These are phyloP conservation scores for Ustulina deusta DNA, from an alignment of 2,329 filamentous ascomycete genomes.

Conservation along the genomic window DNA sequence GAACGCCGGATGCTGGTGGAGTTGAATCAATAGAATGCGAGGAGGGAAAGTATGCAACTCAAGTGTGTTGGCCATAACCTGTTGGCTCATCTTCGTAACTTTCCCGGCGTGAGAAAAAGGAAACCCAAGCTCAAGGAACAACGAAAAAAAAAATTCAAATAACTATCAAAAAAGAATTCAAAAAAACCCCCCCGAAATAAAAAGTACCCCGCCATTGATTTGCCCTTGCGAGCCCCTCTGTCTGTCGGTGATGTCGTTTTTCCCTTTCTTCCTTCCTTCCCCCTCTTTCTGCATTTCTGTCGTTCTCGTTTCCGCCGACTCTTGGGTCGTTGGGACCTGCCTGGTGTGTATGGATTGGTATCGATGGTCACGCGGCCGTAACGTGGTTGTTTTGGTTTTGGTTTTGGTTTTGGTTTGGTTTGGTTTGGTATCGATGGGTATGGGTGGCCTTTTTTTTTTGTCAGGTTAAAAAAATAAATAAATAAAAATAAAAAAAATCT, in stretches of 20 bases:
- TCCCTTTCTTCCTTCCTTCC: neutral
- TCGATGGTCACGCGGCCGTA: neutral
- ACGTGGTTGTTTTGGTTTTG: neutral
- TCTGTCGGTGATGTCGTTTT: conserved; percentile 19
- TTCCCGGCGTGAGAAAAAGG: neutral
- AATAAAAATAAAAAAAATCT: conserved; percentile 4
- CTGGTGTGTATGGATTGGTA: conserved; percentile 3
- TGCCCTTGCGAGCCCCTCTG: conserved; percentile 28
- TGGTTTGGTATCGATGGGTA: too few relatives aligned
- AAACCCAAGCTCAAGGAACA: conserved; percentile 2
- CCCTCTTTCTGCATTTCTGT: conserved; percentile 14
- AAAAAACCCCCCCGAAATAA: conserved; percentile 5
- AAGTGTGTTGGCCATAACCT: conserved; percentile 1
- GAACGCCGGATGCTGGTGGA: conserved; percentile 17
- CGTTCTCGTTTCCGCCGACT: conserved; percentile 7
- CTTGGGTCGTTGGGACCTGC: conserved; percentile 15
- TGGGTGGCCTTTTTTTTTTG: conserved; percentile 15
- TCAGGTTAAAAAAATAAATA: too few relatives aligned
- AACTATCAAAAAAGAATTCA: conserved; percentile 11
- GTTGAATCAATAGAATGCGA: conserved; percentile 4
- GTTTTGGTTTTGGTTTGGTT: too few relatives aligned
- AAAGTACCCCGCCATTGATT: conserved; percentile 25
- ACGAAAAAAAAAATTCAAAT: conserved; percentile 7
- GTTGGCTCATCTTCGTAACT: conserved; percentile 2
- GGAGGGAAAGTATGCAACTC: neutral